Evolutionary conservation across 345 rosid genomes (phyloP).

Genomic region (Dovyalis caffra): DNA sequence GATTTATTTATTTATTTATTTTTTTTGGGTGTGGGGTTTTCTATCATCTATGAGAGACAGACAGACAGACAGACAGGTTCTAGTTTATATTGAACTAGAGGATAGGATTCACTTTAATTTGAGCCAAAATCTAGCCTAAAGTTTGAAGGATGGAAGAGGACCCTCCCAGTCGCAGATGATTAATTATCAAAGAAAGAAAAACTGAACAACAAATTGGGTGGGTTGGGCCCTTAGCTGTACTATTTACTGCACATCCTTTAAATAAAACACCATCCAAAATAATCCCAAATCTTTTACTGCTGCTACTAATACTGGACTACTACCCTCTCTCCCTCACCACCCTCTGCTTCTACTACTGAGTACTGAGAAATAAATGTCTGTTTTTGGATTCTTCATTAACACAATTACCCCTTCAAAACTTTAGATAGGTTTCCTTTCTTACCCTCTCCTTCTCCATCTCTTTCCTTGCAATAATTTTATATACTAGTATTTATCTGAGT

Average conservation of each 20-base stretch:
- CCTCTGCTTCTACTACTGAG: slow-evolving; percentile 4
- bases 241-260: too few relatives aligned
- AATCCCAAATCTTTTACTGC: too few relatives aligned
- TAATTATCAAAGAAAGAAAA: too few relatives aligned
- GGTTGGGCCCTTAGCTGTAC: too few relatives aligned
- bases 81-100: not conserved
- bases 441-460: not conserved
- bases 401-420: not conserved
- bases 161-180: not conserved
- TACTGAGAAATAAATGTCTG: not conserved
- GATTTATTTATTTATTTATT: too few relatives aligned
- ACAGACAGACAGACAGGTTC: too few relatives aligned
- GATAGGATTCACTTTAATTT: too few relatives aligned
- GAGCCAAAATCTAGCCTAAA: not conserved
- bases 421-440: slow-evolving; percentile 2
- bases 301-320: too few relatives aligned
- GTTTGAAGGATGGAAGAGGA: not conserved
- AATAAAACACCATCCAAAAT: too few relatives aligned
- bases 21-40: too few relatives aligned
- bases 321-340: not conserved
- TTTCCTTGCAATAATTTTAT: slow-evolving; percentile 5
- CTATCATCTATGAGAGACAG: too few relatives aligned
- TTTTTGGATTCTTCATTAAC: not conserved
- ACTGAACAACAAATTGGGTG: too few relatives aligned
- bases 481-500: not conserved